Conservation (phyloP, 2,329 filamentous ascomycete species). For the Calonectria naviculata region DNA sequence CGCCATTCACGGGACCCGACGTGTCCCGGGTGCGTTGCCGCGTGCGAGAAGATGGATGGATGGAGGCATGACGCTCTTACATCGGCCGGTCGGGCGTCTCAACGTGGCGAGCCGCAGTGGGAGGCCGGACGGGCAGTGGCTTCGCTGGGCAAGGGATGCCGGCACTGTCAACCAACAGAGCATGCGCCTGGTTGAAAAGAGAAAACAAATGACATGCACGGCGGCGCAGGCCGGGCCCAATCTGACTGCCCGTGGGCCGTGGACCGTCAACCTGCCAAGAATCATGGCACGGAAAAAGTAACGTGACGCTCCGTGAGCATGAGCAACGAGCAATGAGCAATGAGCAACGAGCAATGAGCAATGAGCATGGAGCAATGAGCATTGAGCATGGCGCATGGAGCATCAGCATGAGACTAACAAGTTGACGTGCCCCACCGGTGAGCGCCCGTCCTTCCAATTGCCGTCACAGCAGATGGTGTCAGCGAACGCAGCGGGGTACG, state of each 20-base stretch:
- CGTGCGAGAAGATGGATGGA: background rate
- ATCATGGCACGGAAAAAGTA: background rate
- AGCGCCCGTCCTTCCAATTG: background rate
- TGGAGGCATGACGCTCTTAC: background rate
- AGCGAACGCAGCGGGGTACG: background rate
- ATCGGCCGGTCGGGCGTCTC: background rate
- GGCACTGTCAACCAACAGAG: background rate
- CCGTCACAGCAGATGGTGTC: background rate
- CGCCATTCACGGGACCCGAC: background rate
- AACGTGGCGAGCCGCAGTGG: background rate
- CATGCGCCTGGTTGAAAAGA: slow-evolving; percentile 2
- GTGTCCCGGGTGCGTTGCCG: too few relatives aligned
- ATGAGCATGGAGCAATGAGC: too few relatives aligned
- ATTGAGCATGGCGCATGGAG: too few relatives aligned
- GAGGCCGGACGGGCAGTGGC: background rate
- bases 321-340: too few relatives aligned
- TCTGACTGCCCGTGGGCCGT: background rate
- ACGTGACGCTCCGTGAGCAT: background rate
- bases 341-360: too few relatives aligned
- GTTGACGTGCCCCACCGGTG: slow-evolving; percentile 3
- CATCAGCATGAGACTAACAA: background rate
- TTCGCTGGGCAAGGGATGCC: background rate
- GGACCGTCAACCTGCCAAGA: background rate
- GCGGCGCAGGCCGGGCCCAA: background rate
- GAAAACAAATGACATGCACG: slow-evolving; percentile 3